Evolutionary conservation across 331 rosid species (phyloP).

Genomic region (Arachis monticola): DNA sequence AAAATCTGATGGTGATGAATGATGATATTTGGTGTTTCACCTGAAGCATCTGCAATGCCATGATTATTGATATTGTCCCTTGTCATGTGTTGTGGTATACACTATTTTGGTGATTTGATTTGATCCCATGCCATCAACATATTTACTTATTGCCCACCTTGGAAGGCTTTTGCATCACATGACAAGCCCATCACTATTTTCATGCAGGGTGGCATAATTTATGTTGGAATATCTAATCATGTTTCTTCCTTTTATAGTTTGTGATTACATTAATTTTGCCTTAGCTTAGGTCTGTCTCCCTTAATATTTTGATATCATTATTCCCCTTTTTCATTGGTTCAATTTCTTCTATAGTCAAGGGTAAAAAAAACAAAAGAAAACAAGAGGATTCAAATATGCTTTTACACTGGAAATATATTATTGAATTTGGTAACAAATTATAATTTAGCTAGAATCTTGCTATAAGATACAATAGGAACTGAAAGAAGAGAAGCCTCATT

Average conservation of each 20-base stretch:
- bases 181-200: constrained; percentile 17
- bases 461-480: not conserved
- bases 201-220: constrained; percentile 36
- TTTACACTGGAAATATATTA: constrained; percentile 30
- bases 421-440: constrained; percentile 41
- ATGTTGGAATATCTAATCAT: constrained; percentile 40
- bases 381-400: not conserved
- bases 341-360: not conserved
- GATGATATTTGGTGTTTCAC: constrained; percentile 4
- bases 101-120: constrained; percentile 3
- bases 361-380: not conserved
- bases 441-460: constrained; percentile 38
- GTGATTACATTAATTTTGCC: not conserved
- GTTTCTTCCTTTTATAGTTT: constrained; percentile 10
- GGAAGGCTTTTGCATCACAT: constrained; percentile 37
- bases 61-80: not conserved
- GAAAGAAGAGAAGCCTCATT: constrained; percentile 21
- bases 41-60: constrained; percentile 9
- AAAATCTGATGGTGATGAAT: not conserved
- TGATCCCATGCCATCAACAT: not conserved
- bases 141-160: constrained; percentile 21
- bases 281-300: too few relatives aligned
- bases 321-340: not conserved
- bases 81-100: not conserved
- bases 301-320: not conserved